Conservation (phyloP, 257 asterid genomes). For the Gardenia jasminoides region DNA sequence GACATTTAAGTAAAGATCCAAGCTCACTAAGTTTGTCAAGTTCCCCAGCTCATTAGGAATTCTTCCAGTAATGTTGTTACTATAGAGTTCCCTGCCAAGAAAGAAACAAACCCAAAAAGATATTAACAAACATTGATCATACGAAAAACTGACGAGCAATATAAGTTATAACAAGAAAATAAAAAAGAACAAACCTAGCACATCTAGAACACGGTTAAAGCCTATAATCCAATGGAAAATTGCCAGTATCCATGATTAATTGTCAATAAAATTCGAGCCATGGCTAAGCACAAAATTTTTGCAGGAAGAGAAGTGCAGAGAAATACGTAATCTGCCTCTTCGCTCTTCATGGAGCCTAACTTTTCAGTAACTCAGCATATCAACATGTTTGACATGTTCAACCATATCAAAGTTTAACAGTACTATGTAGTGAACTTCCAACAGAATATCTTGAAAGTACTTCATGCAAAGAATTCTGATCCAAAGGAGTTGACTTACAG, state of each 20-base stretch:
- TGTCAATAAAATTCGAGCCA: background rate
- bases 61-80: conserved; percentile 75
- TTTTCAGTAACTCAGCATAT: no score
- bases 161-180: background rate
- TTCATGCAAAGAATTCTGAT: background rate
- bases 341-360: background rate
- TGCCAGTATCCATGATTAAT: background rate
- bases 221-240: background rate
- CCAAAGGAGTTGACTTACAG: conserved; percentile 55
- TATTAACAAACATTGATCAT: background rate
- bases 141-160: background rate
- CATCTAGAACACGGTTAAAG: background rate
- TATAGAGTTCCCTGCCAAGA: conserved; percentile 83
- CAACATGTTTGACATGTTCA: background rate
- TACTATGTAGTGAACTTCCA: background rate
- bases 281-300: background rate
- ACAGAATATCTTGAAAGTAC: background rate
- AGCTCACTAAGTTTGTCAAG: conserved; percentile 83
- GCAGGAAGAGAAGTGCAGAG: background rate
- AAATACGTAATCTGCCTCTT: background rate
- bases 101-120: background rate
- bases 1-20: conserved; percentile 86
- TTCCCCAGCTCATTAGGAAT: conserved; percentile 83
- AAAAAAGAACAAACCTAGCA: background rate
- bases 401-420: background rate